Evolutionary conservation across 108 stramenopile genomes (phyloP).

Genomic region (Licmophora abbreviata): DNA sequence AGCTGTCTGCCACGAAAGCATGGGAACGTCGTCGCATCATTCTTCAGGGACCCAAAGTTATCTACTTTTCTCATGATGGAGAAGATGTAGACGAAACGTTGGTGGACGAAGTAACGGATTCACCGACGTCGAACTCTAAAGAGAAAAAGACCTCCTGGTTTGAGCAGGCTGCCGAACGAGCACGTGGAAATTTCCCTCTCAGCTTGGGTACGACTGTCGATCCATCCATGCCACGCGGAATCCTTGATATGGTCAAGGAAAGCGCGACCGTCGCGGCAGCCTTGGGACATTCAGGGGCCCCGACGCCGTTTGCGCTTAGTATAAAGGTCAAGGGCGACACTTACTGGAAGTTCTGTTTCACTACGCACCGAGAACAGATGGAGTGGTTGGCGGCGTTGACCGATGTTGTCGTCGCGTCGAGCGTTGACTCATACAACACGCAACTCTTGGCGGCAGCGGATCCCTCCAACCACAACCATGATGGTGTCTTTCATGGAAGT

Average conservation of each 20-base stretch:
- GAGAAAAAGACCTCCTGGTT: slow-evolving; percentile 12
- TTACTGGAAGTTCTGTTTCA: slow-evolving; percentile 81
- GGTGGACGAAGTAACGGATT: slow-evolving; percentile 7
- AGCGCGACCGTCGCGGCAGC: slow-evolving; percentile 51
- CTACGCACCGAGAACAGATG: slow-evolving; percentile 53
- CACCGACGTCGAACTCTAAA: background rate
- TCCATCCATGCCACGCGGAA: slow-evolving; percentile 42
- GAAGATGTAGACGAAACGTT: slow-evolving; percentile 12
- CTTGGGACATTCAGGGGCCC: slow-evolving; percentile 51
- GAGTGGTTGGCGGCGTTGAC: slow-evolving; percentile 67
- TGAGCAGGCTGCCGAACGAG: slow-evolving; percentile 13
- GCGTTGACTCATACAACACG: slow-evolving; percentile 63
- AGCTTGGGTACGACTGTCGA: background rate
- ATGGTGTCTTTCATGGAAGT: background rate
- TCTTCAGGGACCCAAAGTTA: slow-evolving; percentile 28
- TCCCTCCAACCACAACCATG: slow-evolving; percentile 8
- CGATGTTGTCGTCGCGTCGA: slow-evolving; percentile 56
- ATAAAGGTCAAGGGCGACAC: slow-evolving; percentile 56
- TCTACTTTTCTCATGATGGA: slow-evolving; percentile 33
- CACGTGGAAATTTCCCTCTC: background rate
- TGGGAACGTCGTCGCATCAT: slow-evolving; percentile 73
- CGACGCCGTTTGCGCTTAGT: slow-evolving; percentile 57
- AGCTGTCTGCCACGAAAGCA: slow-evolving; percentile 38
- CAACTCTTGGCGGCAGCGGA: slow-evolving; percentile 38
- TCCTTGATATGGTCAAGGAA: slow-evolving; percentile 71